Evolutionary conservation across 345 rosid species (phyloP).

Genomic region (Brassica carinata): DNA sequence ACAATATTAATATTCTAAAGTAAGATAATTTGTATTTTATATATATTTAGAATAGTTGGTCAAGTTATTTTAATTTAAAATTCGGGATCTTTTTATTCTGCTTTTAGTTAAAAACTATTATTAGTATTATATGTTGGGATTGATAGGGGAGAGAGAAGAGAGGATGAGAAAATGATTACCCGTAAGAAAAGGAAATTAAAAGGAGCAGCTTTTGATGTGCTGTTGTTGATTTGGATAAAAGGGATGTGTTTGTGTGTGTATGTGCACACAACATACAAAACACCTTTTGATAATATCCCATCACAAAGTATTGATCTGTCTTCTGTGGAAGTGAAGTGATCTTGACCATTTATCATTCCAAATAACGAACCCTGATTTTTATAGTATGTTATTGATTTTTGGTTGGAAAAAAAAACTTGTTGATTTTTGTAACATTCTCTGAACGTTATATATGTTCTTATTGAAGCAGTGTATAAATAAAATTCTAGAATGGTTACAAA

Average conservation of each 20-base stretch:
- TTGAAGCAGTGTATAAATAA: no score
- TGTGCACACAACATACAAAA: constrained; percentile 27
- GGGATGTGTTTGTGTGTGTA: constrained; percentile 13
- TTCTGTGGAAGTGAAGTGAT: constrained; percentile 28
- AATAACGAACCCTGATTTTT: constrained; percentile 15
- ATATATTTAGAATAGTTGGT: not conserved
- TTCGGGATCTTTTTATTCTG: not conserved
- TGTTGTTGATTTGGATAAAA: constrained; percentile 45
- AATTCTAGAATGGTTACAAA: no score
- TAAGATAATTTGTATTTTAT: not conserved
- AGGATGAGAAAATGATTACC: constrained; percentile 64
- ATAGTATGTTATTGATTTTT: not conserved
- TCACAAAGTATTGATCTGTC: constrained; percentile 37
- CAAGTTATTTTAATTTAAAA: not conserved
- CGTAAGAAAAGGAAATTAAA: constrained; percentile 57
- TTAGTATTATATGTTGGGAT: constrained; percentile 13
- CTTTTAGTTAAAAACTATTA: not conserved
- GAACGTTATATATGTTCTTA: not conserved
- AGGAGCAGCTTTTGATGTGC: constrained; percentile 29
- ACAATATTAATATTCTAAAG: not conserved
- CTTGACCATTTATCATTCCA: constrained; percentile 46
- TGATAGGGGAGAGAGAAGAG: constrained; percentile 38
- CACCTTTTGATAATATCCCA: constrained; percentile 27
- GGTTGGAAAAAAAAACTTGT: not conserved
- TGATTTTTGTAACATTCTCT: not conserved